A percentile compares a stretch with the other conserved stretches of the same genome.
phyloP scores from a whole-genome alignment of 78 protist species.

The Pigoraptor vietnamica region DNA sequence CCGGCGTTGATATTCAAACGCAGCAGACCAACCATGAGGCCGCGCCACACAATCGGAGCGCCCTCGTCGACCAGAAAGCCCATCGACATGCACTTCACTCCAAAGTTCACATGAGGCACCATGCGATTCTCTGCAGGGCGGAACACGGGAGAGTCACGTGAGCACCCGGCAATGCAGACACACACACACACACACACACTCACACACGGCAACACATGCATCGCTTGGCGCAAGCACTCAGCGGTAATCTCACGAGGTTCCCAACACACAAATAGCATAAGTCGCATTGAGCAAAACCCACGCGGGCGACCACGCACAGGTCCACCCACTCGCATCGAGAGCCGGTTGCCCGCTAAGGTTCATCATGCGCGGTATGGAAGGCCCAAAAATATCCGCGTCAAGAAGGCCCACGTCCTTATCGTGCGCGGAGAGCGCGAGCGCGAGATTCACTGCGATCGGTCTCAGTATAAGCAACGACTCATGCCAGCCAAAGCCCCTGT shows the following conservation, averaged over 20 bases:
- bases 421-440: conserved; percentile 41
- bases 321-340: conserved; percentile 8
- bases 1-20: not conserved
- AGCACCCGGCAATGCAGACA: not conserved
- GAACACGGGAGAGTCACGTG: not conserved
- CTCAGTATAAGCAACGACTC: too few relatives aligned
- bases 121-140: not conserved
- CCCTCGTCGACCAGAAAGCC: conserved; percentile 71
- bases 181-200: too few relatives aligned
- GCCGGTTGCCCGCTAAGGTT: conserved; percentile 38
- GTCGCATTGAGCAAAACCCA: too few relatives aligned
- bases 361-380: conserved; percentile 80
- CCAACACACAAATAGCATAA: too few relatives aligned
- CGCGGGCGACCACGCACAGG: too few relatives aligned
- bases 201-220: too few relatives aligned
- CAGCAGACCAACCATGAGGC: conserved; percentile 68
- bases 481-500: not conserved
- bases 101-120: not conserved
- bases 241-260: too few relatives aligned
- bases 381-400: conserved; percentile 92
- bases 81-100: conserved; percentile 64
- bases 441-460: conserved; percentile 55
- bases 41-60: conserved; percentile 74
- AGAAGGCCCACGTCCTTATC: conserved; percentile 59
- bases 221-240: too few relatives aligned